Conservation (phyloP, 495 filamentous ascomycete species). For the Durotheca rogersii region DNA sequence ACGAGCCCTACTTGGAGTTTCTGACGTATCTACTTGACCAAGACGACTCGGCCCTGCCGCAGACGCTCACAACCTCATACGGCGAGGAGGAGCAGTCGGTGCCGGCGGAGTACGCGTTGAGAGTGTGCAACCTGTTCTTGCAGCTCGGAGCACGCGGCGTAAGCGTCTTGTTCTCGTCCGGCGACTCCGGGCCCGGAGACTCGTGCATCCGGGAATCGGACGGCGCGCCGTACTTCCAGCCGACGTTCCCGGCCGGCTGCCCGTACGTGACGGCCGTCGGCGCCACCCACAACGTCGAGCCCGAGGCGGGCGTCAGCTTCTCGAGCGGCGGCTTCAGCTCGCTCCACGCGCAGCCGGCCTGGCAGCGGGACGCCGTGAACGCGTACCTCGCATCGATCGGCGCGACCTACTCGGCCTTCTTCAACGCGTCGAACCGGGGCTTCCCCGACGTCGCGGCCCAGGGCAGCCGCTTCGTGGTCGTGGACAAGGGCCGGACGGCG, state of each 20-base stretch:
- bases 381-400: slow-evolving; percentile 56
- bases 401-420: slow-evolving; percentile 41
- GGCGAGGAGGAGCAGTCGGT: slow-evolving; percentile 72
- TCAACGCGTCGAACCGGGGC: slow-evolving; percentile 59
- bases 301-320: slow-evolving; percentile 60
- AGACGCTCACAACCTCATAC: slow-evolving; percentile 72
- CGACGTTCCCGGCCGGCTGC: slow-evolving; percentile 70
- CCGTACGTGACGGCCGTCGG: slow-evolving; percentile 75
- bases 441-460: slow-evolving; percentile 64
- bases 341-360: slow-evolving; percentile 60
- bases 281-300: slow-evolving; percentile 56
- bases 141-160: slow-evolving; percentile 72
- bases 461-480: slow-evolving; percentile 55
- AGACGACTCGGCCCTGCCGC: slow-evolving; percentile 56
- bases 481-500: slow-evolving; percentile 46
- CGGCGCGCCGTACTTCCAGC: slow-evolving; percentile 66
- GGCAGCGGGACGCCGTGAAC: slow-evolving; percentile 59
- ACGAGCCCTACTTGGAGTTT: slow-evolving; percentile 77
- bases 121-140: slow-evolving; percentile 65
- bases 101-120: slow-evolving; percentile 61
- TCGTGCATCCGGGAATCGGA: slow-evolving; percentile 61
- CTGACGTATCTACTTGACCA: slow-evolving; percentile 53
- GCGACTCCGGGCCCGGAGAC: slow-evolving; percentile 69
- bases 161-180: slow-evolving; percentile 68
- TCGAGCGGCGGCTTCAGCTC: slow-evolving; percentile 71